Evolutionary conservation across 179 eudicot genomes (phyloP).

Genomic region (Spinacia oleracea): DNA sequence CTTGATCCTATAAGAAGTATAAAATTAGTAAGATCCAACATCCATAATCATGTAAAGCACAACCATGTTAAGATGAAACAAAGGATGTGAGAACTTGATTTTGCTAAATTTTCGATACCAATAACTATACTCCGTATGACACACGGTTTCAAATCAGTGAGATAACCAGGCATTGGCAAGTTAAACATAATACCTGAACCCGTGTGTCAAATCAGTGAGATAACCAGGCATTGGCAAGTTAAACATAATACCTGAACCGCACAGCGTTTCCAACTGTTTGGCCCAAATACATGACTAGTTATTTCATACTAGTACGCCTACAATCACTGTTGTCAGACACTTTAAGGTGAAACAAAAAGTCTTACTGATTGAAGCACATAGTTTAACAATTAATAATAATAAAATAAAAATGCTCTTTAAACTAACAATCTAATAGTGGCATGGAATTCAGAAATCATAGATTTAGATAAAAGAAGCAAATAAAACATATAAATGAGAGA

Average conservation of each 20-base stretch:
- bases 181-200: no score
- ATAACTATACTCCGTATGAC: not conserved
- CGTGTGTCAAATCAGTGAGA: not conserved
- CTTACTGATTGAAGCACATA: not conserved
- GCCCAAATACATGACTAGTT: not conserved
- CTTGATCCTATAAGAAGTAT: no score
- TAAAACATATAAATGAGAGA: no score
- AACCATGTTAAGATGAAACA: no score
- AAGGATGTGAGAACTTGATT: no score
- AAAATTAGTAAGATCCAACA: no score
- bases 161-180: not conserved
- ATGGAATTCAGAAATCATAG: not conserved
- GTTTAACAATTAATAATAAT: not conserved
- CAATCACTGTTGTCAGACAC: not conserved
- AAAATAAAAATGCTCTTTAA: not conserved
- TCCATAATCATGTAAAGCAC: no score
- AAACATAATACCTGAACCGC: not conserved
- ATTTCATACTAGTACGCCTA: not conserved
- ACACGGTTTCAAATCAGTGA: not conserved
- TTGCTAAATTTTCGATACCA: no score
- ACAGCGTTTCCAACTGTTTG: not conserved
- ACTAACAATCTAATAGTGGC: not conserved
- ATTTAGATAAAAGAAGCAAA: no score
- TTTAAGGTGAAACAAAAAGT: not conserved
- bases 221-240: not conserved